Conservation (phyloP, 1,139 yeast genomes). For the Yamadazyma mexicana region DNA sequence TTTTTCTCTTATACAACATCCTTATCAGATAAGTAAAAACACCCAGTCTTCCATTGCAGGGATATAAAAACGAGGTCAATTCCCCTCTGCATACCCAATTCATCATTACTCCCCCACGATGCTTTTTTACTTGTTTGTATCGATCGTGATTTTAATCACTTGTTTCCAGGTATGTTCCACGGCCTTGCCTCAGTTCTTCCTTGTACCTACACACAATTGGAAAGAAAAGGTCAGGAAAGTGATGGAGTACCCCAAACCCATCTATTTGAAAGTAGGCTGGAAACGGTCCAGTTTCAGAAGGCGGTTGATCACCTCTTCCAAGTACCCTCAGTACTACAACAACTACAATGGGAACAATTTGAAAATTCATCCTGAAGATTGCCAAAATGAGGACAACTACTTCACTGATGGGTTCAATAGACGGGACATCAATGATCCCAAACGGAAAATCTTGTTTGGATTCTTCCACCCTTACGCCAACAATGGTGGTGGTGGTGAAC, state of each 20-base stretch:
- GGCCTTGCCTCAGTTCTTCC: conserved; percentile 37
- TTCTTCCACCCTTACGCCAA: conserved; percentile 95
- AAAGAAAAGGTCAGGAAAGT: conserved; percentile 38
- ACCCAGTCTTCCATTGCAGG: not conserved
- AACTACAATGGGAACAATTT: conserved; percentile 42
- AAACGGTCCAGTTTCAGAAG: conserved; percentile 53
- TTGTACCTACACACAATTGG: conserved; percentile 49
- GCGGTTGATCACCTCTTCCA: conserved; percentile 52
- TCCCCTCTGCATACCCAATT: no score
- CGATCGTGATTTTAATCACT: conserved; percentile 9
- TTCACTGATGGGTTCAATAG: conserved; percentile 34
- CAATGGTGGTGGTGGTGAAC: conserved; percentile 98
- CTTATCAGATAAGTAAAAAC: not conserved
- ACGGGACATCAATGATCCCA: conserved; percentile 37
- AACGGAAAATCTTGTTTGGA: conserved; percentile 59
- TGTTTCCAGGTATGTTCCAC: conserved; percentile 18
- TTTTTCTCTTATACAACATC: not conserved
- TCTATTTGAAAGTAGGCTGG: conserved; percentile 35
- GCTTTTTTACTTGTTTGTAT: conserved; percentile 3
- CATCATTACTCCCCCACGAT: not conserved
- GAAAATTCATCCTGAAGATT: conserved; percentile 34
- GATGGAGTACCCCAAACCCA: conserved; percentile 32
- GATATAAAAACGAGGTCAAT: no score
- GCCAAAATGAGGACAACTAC: conserved; percentile 19
- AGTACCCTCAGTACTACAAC: conserved; percentile 49